Base-by-base conservation (phyloP, 176 grass and related monocot species). In the Microstegium vimineum region DNA sequence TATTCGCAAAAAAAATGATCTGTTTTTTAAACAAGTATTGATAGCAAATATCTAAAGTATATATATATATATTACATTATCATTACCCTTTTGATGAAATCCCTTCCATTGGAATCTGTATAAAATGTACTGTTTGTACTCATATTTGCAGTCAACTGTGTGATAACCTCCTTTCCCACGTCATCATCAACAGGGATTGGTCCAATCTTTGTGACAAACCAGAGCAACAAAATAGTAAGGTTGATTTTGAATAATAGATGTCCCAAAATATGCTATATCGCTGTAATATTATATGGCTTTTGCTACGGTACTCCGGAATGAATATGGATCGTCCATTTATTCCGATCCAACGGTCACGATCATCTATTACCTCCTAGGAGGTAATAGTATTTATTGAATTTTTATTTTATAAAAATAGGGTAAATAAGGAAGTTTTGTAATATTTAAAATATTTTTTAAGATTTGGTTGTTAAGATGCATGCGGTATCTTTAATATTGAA, bases 31-130 rank as follows among this genome's bases (percentile, higher is more conserved):
- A 1, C 7, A 70, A 23, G 28, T 64, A 41, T 52, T 6, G 33
- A 10, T 69, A 76, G 9, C 10, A 22, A 45, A 81, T 56, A 63
- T 71, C 5, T 8, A 61, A 66, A 63, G 17, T 14, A 63, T 31
- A 72, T 56, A 41, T 56, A n/a, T n/a, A n/a, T 56, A 66, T 72
- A 59, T n/a, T n/a, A n/a, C n/a, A n/a, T n/a, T 13, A 51, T 61
- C 45, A 31, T 51, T 87, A 94, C 94, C 91, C 94, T 89, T 89
- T 92, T 92, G 74, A 97, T 62, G 69, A 97, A 97, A 90, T 97
- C 94, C 67, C 91, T 88, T 82, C 94, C 94, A 71, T 97, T 97
- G n/a, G 94, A 94, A 87, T 97, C 94, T 10, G 94, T 94, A 73
- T 90, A 97, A 79, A 94, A 92, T 87, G 87, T 92, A 32, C 73